These are phyloP conservation scores for Pseudocercospora fijiensis DNA, from an alignment of 2,329 filamentous ascomycete species.

Conservation along the genomic window DNA sequence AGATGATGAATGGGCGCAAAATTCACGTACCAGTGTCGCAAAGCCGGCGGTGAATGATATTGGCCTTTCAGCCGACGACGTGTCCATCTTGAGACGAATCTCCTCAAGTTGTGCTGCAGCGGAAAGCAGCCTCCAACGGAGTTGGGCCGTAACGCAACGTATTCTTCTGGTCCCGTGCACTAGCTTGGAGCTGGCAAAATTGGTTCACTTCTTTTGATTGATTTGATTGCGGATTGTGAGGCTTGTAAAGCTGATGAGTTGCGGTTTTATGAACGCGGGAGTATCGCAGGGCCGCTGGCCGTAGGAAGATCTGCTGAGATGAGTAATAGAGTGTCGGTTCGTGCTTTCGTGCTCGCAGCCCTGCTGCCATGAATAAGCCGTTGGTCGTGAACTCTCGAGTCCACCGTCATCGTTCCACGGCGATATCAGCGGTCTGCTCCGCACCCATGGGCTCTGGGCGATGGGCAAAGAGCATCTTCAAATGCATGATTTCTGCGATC, in stretches of 20 bases:
- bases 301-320: background rate
- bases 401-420: background rate
- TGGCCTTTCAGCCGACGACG: background rate
- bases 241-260: too few relatives aligned
- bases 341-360: background rate
- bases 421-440: background rate
- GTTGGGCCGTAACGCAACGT: background rate
- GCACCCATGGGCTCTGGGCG: slow-evolving; percentile 76
- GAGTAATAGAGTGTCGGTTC: background rate
- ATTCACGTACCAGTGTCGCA: slow-evolving; percentile 19
- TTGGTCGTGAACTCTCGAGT: background rate
- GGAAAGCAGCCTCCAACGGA: background rate
- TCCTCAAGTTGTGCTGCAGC: background rate
- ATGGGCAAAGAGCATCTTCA: slow-evolving; percentile 80
- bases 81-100: slow-evolving; percentile 7
- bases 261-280: too few relatives aligned
- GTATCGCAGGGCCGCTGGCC: background rate
- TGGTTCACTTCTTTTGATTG: too few relatives aligned
- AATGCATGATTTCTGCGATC: slow-evolving; percentile 81
- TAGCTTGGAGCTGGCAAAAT: background rate
- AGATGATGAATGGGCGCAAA: too few relatives aligned
- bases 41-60: slow-evolving; percentile 6
- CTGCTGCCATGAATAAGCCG: background rate
- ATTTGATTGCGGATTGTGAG: too few relatives aligned
- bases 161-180: background rate